phyloP scores from a whole-genome alignment of 106 monocot genomes.

The Dendrobium catenatum region DNA sequence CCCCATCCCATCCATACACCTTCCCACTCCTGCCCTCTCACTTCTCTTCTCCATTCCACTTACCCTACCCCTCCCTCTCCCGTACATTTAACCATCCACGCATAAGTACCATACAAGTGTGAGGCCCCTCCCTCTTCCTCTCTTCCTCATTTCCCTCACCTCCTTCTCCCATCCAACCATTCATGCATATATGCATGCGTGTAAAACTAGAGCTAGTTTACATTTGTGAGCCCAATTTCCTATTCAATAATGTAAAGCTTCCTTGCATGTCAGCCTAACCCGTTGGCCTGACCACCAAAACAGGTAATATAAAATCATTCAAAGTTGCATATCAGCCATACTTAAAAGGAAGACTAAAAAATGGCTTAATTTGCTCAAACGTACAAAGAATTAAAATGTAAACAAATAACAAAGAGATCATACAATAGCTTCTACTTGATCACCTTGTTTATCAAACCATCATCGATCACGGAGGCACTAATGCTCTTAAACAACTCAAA shows the following conservation, averaged over 20 bases:
- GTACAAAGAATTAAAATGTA: background rate
- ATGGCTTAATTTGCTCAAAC: background rate
- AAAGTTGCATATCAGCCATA: background rate
- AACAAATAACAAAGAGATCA: background rate
- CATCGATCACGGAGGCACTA: conserved; percentile 80
- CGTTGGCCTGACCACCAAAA: background rate
- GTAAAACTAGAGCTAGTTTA: background rate
- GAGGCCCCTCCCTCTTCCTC: background rate
- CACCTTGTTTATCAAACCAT: conserved; percentile 86
- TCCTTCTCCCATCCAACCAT: background rate
- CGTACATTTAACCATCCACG: background rate
- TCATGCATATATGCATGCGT: background rate
- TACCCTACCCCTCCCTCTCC: background rate
- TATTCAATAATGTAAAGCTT: too few species aligned
- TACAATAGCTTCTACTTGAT: background rate
- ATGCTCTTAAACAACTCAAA: conserved; percentile 88
- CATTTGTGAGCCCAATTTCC: background rate
- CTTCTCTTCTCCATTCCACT: background rate
- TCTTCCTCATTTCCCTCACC: background rate
- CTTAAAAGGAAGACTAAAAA: background rate
- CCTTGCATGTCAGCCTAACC: too few species aligned
- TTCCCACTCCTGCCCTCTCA: background rate
- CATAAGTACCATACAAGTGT: background rate
- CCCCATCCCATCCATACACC: background rate
- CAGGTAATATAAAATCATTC: background rate